Conservation (phyloP, 2,329 filamentous ascomycete genomes). For the Bipolaris gigantea region DNA sequence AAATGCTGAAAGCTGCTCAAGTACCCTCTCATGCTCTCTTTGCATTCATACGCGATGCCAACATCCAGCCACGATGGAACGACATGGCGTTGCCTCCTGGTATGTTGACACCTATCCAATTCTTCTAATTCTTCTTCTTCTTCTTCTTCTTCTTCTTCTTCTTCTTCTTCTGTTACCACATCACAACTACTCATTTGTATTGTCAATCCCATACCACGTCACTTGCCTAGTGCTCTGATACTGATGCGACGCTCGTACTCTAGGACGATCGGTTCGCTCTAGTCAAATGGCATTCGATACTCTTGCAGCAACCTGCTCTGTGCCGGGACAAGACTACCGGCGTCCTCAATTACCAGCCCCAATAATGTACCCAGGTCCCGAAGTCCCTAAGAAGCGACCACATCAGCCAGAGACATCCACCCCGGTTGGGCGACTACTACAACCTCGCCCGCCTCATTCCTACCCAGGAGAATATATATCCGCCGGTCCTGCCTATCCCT, state of each 20-base stretch:
- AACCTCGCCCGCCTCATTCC: constrained; percentile 48
- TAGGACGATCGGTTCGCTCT: constrained; percentile 44
- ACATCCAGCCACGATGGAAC: constrained; percentile 53
- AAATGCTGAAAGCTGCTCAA: constrained; percentile 54
- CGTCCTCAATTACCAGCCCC: constrained; percentile 36
- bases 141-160: not conserved
- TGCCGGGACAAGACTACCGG: constrained; percentile 29
- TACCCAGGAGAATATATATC: constrained; percentile 38
- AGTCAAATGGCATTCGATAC: constrained; percentile 42
- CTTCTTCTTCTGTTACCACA: not conserved
- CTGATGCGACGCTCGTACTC: constrained; percentile 15
- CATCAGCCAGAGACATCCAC: constrained; percentile 35
- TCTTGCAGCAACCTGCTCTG: constrained; percentile 28
- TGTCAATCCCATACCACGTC: not conserved
- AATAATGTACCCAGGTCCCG: constrained; percentile 37
- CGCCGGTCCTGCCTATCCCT: constrained; percentile 34
- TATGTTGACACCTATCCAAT: constrained; percentile 36
- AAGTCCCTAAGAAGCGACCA: constrained; percentile 43
- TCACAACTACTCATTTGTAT: not conserved
- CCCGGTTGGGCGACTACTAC: constrained; percentile 48
- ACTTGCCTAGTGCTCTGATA: not conserved
- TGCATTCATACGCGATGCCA: constrained; percentile 48
- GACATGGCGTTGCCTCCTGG: constrained; percentile 55
- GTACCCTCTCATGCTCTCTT: constrained; percentile 50
- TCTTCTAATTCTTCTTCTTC: too few relatives aligned